phyloP scores from a whole-genome alignment of 306 rosid genomes.

The Cyclanthera cordifolia region DNA sequence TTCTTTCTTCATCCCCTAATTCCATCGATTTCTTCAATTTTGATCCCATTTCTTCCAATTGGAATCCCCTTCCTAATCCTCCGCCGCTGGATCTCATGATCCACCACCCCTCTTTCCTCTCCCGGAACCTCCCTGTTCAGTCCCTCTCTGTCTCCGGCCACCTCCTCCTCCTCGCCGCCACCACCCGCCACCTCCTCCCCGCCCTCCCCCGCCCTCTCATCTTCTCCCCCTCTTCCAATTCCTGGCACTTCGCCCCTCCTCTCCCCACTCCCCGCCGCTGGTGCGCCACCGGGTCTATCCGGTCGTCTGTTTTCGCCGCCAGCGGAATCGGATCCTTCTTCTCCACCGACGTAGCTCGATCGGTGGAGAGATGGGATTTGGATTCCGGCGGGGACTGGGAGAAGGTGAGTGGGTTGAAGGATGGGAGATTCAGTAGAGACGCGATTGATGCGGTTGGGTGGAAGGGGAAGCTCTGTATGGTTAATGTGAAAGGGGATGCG shows the following conservation, averaged over 20 bases:
- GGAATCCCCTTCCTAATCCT: conserved; percentile 29
- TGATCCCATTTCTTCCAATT: conserved; percentile 47
- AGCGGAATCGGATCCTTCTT: conserved; percentile 69
- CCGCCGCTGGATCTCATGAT: conserved; percentile 39
- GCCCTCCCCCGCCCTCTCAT: conserved; percentile 57
- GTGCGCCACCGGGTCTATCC: conserved; percentile 45
- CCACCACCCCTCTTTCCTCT: conserved; percentile 77
- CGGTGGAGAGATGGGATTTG: conserved; percentile 42
- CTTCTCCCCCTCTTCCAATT: conserved; percentile 29
- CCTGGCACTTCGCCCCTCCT: conserved; percentile 45
- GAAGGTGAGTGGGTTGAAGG: conserved; percentile 25
- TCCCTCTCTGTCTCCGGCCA: conserved; percentile 38
- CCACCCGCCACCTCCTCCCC: conserved; percentile 38
- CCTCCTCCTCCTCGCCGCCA: conserved; percentile 63
- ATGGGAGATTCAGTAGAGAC: conserved; percentile 61
- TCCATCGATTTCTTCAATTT: conserved; percentile 31
- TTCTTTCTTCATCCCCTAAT: conserved; percentile 18
- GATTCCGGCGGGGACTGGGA: conserved; percentile 31
- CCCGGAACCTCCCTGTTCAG: conserved; percentile 58
- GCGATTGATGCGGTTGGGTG: conserved; percentile 81
- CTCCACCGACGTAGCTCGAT: conserved; percentile 38
- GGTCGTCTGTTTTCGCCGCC: conserved; percentile 39
- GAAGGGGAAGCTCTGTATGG: conserved; percentile 69
- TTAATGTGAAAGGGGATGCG: conserved; percentile 52
- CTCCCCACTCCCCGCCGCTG: conserved; percentile 56